Percentiles rank a stretch among this genome's conserved stretches.
phyloP scores from a whole-genome alignment of 345 rosid species.

The Aethionema arabicum region DNA sequence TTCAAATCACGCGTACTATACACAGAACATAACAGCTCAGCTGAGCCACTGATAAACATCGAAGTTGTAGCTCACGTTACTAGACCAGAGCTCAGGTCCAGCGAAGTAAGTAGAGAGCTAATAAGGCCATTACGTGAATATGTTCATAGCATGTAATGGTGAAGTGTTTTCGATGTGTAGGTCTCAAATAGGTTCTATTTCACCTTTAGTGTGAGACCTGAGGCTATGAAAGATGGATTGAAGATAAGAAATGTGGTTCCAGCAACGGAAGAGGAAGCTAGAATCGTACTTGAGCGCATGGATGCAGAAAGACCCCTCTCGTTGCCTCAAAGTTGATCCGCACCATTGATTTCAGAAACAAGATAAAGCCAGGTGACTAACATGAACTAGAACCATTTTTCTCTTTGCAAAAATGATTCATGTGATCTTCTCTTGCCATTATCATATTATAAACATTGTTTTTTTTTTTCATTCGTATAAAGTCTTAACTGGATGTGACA shows the following conservation, averaged over 20 bases:
- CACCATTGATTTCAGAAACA: neutral
- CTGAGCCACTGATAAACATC: constrained; percentile 59
- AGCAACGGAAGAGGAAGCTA: constrained; percentile 82
- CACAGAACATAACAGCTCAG: constrained; percentile 57
- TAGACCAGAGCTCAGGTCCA: constrained; percentile 66
- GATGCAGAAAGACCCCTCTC: constrained; percentile 59
- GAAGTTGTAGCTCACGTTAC: constrained; percentile 88
- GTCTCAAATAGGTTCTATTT: constrained; percentile 87
- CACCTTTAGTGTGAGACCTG: constrained; percentile 72
- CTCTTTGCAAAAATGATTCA: neutral
- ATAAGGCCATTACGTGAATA: neutral
- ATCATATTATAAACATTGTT: neutral
- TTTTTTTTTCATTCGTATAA: no score
- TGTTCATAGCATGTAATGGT: neutral
- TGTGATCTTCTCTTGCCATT: neutral
- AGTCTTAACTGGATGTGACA: no score
- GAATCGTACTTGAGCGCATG: constrained; percentile 73
- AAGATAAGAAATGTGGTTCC: constrained; percentile 86
- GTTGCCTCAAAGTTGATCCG: constrained; percentile 4
- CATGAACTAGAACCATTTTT: constrained; percentile 3
- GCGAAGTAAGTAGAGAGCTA: constrained; percentile 51
- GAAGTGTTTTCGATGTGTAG: constrained; percentile 41
- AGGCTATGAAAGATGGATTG: constrained; percentile 64
- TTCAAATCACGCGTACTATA: constrained; percentile 78
- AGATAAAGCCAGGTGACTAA: neutral